Percentiles rank a stretch among this genome's conserved stretches.
Evolutionary conservation across 176 grass and related monocot genomes (phyloP).

Genomic region (Carex scoparia): DNA sequence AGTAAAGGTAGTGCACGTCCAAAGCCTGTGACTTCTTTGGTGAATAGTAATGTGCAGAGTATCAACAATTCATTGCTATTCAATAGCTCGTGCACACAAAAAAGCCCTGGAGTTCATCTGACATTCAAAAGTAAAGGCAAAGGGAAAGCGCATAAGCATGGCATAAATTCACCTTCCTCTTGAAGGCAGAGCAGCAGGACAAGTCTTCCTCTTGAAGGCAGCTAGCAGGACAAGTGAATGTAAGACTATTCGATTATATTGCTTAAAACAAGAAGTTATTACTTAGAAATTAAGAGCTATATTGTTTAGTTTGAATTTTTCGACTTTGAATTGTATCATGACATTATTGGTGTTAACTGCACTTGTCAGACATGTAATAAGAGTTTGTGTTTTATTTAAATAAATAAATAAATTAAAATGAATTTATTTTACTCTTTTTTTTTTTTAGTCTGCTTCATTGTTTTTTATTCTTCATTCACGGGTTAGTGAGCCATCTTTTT

Average conservation of each 20-base stretch:
- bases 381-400: neutral
- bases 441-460: neutral
- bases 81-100: constrained; percentile 20
- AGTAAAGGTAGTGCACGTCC: neutral
- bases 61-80: constrained; percentile 42
- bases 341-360: neutral
- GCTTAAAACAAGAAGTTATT: neutral
- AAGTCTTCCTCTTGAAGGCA: neutral
- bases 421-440: neutral
- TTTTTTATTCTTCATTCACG: neutral
- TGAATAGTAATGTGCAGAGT: constrained; percentile 47
- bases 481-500: no score
- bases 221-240: neutral
- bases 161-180: neutral
- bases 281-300: neutral
- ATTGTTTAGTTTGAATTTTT: constrained; percentile 16
- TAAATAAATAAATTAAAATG: neutral
- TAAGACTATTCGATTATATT: neutral
- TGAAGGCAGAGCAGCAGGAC: neutral
- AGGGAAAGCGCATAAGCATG: constrained; percentile 2
- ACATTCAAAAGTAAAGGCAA: constrained; percentile 16
- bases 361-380: constrained; percentile 6
- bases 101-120: constrained; percentile 35
- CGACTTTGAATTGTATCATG: neutral
- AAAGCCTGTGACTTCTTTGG: constrained; percentile 29